Evolutionary conservation across 305 asterid genomes (phyloP).

Genomic region (Striga hermonthica): DNA sequence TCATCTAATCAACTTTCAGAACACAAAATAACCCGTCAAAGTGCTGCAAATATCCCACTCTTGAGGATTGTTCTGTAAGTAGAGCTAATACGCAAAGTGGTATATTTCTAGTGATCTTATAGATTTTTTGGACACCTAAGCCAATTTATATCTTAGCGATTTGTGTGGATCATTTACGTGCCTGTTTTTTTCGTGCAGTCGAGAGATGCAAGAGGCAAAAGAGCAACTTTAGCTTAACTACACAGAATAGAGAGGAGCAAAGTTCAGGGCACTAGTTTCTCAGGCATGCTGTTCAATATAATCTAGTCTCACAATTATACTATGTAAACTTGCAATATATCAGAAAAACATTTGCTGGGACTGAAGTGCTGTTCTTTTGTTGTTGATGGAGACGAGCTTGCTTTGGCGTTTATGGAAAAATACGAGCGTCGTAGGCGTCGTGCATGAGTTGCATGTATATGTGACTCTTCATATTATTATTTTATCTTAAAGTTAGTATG

Average conservation of each 20-base stretch:
- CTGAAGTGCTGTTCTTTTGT: no score
- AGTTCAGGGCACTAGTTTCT: neutral
- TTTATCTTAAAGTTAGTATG: no score
- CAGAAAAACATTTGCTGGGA: neutral
- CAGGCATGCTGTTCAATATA: neutral
- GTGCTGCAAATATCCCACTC: neutral
- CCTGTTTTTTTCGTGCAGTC: constrained; percentile 43
- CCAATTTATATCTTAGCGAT: neutral
- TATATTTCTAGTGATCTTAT: no score
- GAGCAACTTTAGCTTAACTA: constrained; percentile 61
- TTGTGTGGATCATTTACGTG: constrained; percentile 18
- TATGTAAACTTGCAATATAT: neutral
- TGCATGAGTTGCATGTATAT: no score
- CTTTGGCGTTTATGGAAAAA: no score
- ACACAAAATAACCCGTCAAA: no score
- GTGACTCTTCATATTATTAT: no score
- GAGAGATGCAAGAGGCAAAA: constrained; percentile 62
- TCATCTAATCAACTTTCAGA: neutral
- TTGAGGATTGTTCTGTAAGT: neutral
- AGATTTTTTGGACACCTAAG: no score
- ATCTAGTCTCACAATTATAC: neutral
- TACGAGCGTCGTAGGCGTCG: no score
- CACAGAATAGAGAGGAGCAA: neutral
- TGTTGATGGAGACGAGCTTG: no score
- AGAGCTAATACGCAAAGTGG: neutral